Conservation (phyloP, 495 filamentous ascomycete species). For the Aspergillus ostianus region DNA sequence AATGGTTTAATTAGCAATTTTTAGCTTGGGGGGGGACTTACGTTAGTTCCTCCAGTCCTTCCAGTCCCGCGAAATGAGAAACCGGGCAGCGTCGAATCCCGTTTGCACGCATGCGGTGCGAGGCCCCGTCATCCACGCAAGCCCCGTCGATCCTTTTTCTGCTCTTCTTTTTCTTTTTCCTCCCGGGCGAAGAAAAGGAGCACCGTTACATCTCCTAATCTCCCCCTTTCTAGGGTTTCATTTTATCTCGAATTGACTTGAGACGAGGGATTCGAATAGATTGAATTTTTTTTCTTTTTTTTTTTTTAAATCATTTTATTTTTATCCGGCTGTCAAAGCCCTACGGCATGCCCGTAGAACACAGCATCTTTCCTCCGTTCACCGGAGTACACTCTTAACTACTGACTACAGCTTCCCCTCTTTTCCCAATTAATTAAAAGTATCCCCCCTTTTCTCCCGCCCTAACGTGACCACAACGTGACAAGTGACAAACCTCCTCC, state of each 20-base stretch:
- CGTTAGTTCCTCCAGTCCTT: not conserved
- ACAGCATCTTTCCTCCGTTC: not conserved
- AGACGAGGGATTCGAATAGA: too few species aligned
- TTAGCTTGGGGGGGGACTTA: not conserved
- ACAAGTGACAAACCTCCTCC: not conserved
- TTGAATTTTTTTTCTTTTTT: too few species aligned
- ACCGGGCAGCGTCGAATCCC: not conserved
- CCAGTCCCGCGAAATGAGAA: slow-evolving; percentile 4
- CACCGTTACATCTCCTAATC: not conserved
- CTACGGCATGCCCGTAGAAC: too few species aligned
- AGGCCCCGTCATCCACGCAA: slow-evolving; percentile 31
- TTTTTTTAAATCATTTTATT: too few species aligned
- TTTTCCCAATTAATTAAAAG: not conserved
- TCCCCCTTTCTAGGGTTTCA: not conserved
- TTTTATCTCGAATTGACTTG: too few species aligned
- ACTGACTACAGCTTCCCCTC: too few species aligned
- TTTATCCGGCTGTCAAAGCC: too few species aligned
- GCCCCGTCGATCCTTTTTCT: slow-evolving; percentile 22
- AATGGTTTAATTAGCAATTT: not conserved
- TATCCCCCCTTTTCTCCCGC: not conserved
- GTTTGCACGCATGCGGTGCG: slow-evolving; percentile 20
- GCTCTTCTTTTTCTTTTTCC: not conserved
- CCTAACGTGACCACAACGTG: not conserved
- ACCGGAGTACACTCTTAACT: too few species aligned
- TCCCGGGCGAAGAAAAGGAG: not conserved